Evolutionary conservation across 371 early-diverging fungal genomes (phyloP).

Genomic region (Mucor piriformis): DNA sequence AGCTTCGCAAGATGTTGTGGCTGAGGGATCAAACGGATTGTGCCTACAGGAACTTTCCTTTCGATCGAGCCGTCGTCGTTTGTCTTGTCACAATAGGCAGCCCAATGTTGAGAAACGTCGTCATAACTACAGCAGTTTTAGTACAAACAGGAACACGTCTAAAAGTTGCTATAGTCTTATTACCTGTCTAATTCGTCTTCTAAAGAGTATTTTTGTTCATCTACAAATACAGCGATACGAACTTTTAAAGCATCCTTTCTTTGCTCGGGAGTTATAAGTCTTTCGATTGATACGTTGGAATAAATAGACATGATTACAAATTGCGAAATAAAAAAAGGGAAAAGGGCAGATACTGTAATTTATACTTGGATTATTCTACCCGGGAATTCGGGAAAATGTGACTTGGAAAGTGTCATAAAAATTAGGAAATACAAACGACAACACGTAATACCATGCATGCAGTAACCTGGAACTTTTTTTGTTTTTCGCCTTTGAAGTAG

Average conservation of each 20-base stretch:
- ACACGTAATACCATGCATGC: no score
- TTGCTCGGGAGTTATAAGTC: slow-evolving; percentile 16
- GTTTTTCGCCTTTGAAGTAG: no score
- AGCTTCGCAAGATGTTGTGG: slow-evolving; percentile 32
- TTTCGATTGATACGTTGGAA: slow-evolving; percentile 9
- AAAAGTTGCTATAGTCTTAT: not conserved
- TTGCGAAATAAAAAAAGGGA: no score
- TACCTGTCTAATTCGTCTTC: slow-evolving; percentile 48
- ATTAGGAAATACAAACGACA: no score
- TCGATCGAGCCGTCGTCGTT: slow-evolving; percentile 5
- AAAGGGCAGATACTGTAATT: no score
- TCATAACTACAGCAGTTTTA: no score
- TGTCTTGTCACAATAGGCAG: slow-evolving; percentile 31
- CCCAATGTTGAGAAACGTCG: slow-evolving; percentile 31
- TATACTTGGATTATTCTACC: no score
- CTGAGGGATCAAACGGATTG: slow-evolving; percentile 32
- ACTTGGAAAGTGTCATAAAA: no score
- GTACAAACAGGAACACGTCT: no score
- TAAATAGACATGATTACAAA: slow-evolving; percentile 15
- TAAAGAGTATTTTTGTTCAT: slow-evolving; percentile 47
- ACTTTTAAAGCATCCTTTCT: slow-evolving; percentile 36
- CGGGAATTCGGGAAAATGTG: no score
- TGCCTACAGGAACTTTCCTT: slow-evolving; percentile 39
- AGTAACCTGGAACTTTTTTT: no score
- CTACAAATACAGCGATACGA: slow-evolving; percentile 44